Base-by-base conservation (phyloP, 2,329 filamentous ascomycete species). In the Incumbomyces lentus region DNA sequence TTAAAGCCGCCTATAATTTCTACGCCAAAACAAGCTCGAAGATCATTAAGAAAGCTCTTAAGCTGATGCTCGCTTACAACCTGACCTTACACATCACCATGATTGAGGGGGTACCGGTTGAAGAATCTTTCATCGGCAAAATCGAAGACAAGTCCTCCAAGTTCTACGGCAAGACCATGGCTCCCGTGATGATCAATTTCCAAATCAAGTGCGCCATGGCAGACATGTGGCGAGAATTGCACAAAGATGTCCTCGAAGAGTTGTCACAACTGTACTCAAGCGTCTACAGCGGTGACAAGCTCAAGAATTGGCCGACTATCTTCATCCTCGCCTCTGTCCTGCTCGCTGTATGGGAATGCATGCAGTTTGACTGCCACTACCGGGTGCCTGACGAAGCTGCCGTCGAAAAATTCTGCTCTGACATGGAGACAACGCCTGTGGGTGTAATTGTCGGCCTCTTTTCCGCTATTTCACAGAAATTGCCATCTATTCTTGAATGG, bases 101-200 rank as follows among this genome's bases (percentile, higher is more conserved):
- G 78, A 83, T 95, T 19, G 87, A 95, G 68, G 87, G 86, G 55
- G 77, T 92, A 49, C 85, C 86, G 16, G 82, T 86, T 12, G 87
- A 95, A 60, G 79, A 87, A 52, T 69, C 73, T 18, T 73, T 89
- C 62, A 75, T 85, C 46, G 90, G 89, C 54, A 83, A 86, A 69
- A 90, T 96, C 54, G 81, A 90, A 43, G 85, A 92, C 59, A 79
- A 86, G 59, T 78, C 82, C 45, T 94, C 87, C 55, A 92, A 86
- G 64, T 95, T 84, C 73, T 83, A 78, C 58, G 89, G 89, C 60
- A 90, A 90, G 72, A 89, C 84, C 31, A 81, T 95, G 52, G 90
- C 90, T 13, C 90, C 90, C 11, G 89, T 95, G 62, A 94, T 96
- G 89, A 93, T 96, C 78, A 96, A 95, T 74, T 95, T 95, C 78